Evolutionary conservation across 805 yeast genomes (phyloP), one percentile per base, ranked within the genome.

Genomic region (Kockiozyma suomiensis): DNA sequence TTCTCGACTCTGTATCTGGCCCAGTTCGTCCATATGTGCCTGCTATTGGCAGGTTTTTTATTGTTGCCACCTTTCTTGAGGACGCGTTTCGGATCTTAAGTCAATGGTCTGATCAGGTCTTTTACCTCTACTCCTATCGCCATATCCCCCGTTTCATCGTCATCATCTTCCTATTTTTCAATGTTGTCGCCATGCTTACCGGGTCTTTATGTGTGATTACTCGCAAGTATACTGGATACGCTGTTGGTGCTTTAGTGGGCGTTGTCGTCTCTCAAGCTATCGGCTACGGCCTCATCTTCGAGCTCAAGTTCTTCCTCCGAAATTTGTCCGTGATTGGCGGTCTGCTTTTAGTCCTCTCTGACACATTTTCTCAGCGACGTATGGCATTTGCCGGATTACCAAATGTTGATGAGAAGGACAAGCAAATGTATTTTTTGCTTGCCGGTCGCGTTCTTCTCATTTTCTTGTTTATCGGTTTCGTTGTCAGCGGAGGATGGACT

Each of bases 261-360:
- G 93, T 91, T 64, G 89, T 93, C 35, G 70, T 90, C 15, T 73
- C 85, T 47, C 99, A 93, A 77, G 97, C 97, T 4, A 66, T 92
- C 13, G 88, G 88, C 61, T 93, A 93, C 72, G 98, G 98, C 4
- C 79, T 92, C 64, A 82, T 90, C 65, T 84, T 87, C 68, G 96
- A 92, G 69, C 79, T 87, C 32, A 83, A 83, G 59, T 93, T 92
- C 76, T 84, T 94, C 69, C 81, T 90, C 70, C 85, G 97, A 77
- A 91, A 90, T 73, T 78, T 92, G 66, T 87, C 96, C 23, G 93
- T 93, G 52, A 86, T 90, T 66, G 99, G 99, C 48, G 98, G 98
- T 5, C 81, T 93, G 64, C 77, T 93, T 67, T 83, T 93, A 70
- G 96, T 93, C 5, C 83, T 90, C 60, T 84, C 93, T 56, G 97